Base-by-base conservation (phyloP, 2,329 filamentous ascomycete genomes). In the Colletotrichum viniferum region DNA sequence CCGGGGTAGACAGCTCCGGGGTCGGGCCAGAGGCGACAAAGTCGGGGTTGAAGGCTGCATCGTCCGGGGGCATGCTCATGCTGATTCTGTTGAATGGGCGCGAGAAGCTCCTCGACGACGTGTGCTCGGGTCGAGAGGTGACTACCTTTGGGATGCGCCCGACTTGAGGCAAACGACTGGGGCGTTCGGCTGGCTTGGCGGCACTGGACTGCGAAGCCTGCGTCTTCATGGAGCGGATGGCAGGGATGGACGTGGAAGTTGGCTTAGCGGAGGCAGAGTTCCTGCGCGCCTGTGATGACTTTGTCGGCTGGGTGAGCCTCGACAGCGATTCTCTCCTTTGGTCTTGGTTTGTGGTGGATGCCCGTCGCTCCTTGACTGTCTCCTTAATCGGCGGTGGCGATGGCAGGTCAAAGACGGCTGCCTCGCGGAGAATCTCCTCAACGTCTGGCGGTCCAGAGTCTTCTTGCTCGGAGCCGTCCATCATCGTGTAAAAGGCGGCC, bases 111-210 rank as follows among this genome's bases (percentile, higher is more conserved):
- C 92, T 93, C 2, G 94, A 91, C 1, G 94, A 93, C 2, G 91
- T 90, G 63, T 91, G 91, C 77, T 94, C 90, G 43, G 92, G 87
- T 69, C 92, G 90, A 62, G 90, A 92, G 61, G 92, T 95, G 34
- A 96, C 88, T 5, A 98, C 95, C 79, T 92, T 92, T 10, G 96
- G 96, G 67, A 98, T 98, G 18, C 96, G 92, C 10, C 96, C 96
- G 62, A 98, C 92, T 78, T 96, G 95, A 32, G 93, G 92, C 21
- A 98, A 86, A 71, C 96, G 90, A 81, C 92, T 94, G 12, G 91
- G 91, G 5, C 86, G 85, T 24, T 73, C 76, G 14, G 69, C 69
- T 38, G 71, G 62, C 66, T 76, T 70, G 8, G 66, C 60, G 13
- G 71, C 43, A 24, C 21, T 71, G 7, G 67, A 32, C 26, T 74